Evolutionary conservation across 2,329 filamentous ascomycete species (phyloP).

Genomic region (Talaromyces albobiverticillius): DNA sequence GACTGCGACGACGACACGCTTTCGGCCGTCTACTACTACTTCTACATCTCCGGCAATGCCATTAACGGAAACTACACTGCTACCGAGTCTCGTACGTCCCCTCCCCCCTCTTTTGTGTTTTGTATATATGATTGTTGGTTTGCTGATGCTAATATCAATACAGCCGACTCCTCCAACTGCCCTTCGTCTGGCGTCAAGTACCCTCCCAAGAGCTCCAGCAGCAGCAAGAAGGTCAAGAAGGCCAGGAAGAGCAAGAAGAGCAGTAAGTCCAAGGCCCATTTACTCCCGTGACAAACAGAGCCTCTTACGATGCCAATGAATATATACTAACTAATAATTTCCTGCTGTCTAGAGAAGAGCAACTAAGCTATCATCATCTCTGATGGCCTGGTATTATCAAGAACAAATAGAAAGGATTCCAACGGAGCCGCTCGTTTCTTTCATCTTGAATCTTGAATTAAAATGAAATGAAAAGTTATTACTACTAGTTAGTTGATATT

Average conservation of each 20-base stretch:
- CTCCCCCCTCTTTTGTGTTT: background rate
- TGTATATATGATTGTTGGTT: background rate
- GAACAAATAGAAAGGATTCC: no score
- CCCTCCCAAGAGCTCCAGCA: conserved; percentile 38
- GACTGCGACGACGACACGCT: conserved; percentile 49
- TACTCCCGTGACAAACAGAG: background rate
- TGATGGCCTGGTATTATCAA: no score
- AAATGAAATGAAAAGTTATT: no score
- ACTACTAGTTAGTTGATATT: no score
- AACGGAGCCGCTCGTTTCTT: no score
- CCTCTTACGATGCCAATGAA: no score
- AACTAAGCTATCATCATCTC: background rate
- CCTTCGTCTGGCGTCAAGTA: conserved; percentile 63
- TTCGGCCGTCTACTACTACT: conserved; percentile 57
- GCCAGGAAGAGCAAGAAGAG: background rate
- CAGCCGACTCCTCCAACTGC: conserved; percentile 59
- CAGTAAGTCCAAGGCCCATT: background rate
- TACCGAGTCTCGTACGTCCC: conserved; percentile 44
- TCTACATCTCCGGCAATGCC: conserved; percentile 53
- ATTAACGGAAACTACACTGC: conserved; percentile 61
- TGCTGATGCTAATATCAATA: conserved; percentile 20
- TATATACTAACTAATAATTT: background rate
- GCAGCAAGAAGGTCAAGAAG: conserved; percentile 10
- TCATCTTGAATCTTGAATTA: no score
- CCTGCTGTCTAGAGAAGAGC: background rate